Percentiles rank a stretch among this genome's conserved stretches.
phyloP scores from a whole-genome alignment of 2,329 filamentous ascomycete species.

The Aspergillus neotritici region DNA sequence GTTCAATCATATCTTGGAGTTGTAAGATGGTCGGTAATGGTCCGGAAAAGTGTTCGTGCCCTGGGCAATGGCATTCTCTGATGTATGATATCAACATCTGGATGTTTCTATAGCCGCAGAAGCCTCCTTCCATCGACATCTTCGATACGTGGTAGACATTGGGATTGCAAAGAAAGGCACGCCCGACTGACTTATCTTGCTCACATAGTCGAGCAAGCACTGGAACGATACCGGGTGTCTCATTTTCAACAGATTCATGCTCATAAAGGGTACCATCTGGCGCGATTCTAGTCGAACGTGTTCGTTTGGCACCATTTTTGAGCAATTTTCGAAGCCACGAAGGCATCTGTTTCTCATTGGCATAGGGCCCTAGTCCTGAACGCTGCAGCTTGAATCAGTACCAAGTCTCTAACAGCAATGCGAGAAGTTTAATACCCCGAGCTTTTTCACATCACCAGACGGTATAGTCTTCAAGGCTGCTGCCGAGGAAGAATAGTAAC shows the following conservation, averaged over 20 bases:
- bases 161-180: constrained; percentile 74
- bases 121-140: constrained; percentile 74
- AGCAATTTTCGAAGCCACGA: constrained; percentile 60
- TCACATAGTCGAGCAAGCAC: constrained; percentile 60
- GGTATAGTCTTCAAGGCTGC: neutral
- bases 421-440: constrained; percentile 22
- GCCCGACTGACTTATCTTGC: constrained; percentile 58
- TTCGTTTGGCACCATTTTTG: constrained; percentile 53
- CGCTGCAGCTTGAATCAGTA: constrained; percentile 34
- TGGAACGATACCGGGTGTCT: constrained; percentile 52
- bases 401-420: neutral
- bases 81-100: constrained; percentile 86
- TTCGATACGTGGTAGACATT: constrained; percentile 75
- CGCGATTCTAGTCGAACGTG: constrained; percentile 48
- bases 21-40: constrained; percentile 69
- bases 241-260: constrained; percentile 44
- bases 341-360: constrained; percentile 70
- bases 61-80: constrained; percentile 52
- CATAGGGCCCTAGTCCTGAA: constrained; percentile 64
- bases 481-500: neutral
- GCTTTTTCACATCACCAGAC: constrained; percentile 19
- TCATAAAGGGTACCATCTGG: constrained; percentile 40
- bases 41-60: constrained; percentile 55
- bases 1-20: constrained; percentile 81
- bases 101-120: constrained; percentile 93